Evolutionary conservation across 352 stramenopile genomes (phyloP).

Genomic region (Blastocystis sp.): DNA sequence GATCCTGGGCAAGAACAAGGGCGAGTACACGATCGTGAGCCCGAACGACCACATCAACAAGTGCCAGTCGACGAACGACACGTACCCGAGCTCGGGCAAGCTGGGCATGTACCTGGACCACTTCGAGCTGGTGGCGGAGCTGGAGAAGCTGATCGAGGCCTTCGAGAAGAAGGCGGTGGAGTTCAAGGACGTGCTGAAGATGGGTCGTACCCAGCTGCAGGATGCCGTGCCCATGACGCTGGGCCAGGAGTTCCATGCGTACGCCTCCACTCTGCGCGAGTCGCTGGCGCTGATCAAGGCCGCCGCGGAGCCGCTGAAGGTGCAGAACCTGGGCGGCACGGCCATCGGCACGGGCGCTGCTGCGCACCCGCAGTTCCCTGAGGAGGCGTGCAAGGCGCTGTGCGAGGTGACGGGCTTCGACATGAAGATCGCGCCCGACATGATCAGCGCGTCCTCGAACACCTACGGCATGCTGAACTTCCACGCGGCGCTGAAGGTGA

Average conservation of each 20-base stretch:
- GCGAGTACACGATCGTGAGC: slow-evolving; percentile 4
- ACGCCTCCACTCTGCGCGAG: slow-evolving; percentile 73
- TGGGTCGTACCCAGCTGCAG: slow-evolving; percentile 75
- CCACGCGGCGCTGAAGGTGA: slow-evolving; percentile 39
- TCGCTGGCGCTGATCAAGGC: slow-evolving; percentile 75
- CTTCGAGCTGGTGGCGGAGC: too few species aligned
- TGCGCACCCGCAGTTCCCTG: slow-evolving; percentile 33
- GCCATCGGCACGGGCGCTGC: slow-evolving; percentile 75
- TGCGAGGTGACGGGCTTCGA: slow-evolving; percentile 55
- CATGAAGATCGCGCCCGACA: slow-evolving; percentile 43
- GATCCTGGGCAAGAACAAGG: too few species aligned
- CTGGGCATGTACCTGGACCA: slow-evolving; percentile 71
- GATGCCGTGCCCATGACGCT: slow-evolving; percentile 76
- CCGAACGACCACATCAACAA: slow-evolving; percentile 80
- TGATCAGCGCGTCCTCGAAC: slow-evolving; percentile 48
- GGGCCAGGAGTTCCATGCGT: too few species aligned
- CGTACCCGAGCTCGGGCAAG: slow-evolving; percentile 76
- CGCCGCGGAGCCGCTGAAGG: slow-evolving; percentile 74
- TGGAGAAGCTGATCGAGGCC: too few species aligned
- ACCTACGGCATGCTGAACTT: slow-evolving; percentile 59
- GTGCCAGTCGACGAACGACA: slow-evolving; percentile 78
- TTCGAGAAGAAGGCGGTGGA: slow-evolving; percentile 14
- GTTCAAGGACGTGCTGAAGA: slow-evolving; percentile 75
- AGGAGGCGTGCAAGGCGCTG: slow-evolving; percentile 25
- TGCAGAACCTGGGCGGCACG: slow-evolving; percentile 76